Conservation (phyloP, 2,329 filamentous ascomycete genomes). For the Fusarium proliferatum region DNA sequence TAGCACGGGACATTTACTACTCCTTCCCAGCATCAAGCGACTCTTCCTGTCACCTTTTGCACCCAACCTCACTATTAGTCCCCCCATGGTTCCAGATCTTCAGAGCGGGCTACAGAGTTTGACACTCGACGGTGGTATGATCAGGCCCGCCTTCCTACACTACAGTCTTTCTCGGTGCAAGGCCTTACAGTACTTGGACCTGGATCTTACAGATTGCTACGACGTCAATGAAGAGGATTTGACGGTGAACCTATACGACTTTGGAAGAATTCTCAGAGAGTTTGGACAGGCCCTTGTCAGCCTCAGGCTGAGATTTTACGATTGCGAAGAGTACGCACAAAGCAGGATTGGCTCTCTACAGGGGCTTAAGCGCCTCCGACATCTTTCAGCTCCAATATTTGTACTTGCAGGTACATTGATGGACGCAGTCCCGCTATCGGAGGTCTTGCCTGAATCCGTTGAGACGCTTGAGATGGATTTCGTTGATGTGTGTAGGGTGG, state of each 20-base stretch:
- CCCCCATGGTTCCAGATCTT: not conserved
- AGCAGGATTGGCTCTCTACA: not conserved
- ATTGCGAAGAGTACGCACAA: not conserved
- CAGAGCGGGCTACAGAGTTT: not conserved
- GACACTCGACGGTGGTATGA: not conserved
- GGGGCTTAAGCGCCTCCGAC: not conserved
- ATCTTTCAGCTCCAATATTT: not conserved
- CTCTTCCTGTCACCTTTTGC: not conserved
- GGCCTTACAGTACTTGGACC: not conserved
- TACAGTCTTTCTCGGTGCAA: not conserved
- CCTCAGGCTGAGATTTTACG: not conserved
- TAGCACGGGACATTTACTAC: not conserved
- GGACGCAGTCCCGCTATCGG: not conserved
- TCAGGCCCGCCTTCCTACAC: not conserved
- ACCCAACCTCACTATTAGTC: not conserved
- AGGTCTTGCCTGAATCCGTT: not conserved
- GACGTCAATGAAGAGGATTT: no score
- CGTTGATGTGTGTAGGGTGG: not conserved
- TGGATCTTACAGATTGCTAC: not conserved
- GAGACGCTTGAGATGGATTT: not conserved
- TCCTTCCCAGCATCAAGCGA: not conserved
- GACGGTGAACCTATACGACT: not conserved
- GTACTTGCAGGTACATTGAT: not conserved
- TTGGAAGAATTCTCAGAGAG: not conserved
- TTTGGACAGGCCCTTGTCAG: not conserved